phyloP scores from a whole-genome alignment of 495 filamentous ascomycete genomes.

The Pseudomonodictys pantanalensis region DNA sequence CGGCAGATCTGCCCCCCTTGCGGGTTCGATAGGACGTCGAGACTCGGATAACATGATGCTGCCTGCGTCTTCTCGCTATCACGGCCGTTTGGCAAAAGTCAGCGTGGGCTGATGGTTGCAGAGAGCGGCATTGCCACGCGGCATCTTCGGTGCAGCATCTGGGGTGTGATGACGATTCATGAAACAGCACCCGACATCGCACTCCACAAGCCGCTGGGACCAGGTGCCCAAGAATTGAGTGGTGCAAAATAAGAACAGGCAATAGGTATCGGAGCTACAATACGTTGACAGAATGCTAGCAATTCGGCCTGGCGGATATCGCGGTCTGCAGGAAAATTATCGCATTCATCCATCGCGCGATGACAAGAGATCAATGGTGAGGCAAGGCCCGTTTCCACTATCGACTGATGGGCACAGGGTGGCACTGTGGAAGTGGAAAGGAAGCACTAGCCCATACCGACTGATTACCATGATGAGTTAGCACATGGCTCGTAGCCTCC shows the following conservation, averaged over 20 bases:
- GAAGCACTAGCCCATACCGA: background rate
- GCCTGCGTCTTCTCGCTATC: background rate
- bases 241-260: background rate
- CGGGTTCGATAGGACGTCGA: background rate
- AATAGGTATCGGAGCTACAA: background rate
- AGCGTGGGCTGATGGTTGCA: constrained; percentile 22
- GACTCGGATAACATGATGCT: background rate
- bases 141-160: background rate
- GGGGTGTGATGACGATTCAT: background rate
- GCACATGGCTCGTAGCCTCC: background rate
- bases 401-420: background rate
- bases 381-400: constrained; percentile 26
- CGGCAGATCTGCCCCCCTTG: constrained; percentile 10
- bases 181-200: constrained; percentile 1
- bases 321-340: background rate
- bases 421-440: background rate
- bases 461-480: background rate
- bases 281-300: background rate
- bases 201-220: no score
- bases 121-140: constrained; percentile 12
- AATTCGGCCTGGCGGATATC: background rate
- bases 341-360: background rate
- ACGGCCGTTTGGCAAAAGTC: background rate
- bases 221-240: no score
- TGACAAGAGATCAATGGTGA: constrained; percentile 3